A percentile compares a stretch with the other conserved stretches of the same genome.
phyloP scores from a whole-genome alignment of 2,329 filamentous ascomycete genomes.

The Drechslera avenae region DNA sequence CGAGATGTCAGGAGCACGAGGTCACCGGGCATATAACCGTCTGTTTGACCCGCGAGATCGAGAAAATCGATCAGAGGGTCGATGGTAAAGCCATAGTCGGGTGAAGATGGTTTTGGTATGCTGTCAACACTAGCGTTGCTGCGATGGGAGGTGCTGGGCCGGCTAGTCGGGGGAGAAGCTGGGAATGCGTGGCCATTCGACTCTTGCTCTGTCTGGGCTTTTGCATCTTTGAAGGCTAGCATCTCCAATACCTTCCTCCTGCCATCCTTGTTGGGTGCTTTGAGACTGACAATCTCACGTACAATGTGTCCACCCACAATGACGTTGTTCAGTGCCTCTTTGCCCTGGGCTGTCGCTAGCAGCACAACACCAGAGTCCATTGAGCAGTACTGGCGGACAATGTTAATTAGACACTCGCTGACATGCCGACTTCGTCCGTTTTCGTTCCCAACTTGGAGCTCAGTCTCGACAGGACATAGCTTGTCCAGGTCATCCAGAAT shows the following conservation, averaged over 20 bases:
- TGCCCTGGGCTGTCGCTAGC: conserved; percentile 87
- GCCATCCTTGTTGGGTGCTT: conserved; percentile 90
- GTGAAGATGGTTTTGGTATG: conserved; percentile 37
- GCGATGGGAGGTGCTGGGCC: conserved; percentile 50
- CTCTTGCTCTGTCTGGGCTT: conserved; percentile 27
- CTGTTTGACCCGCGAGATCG: conserved; percentile 89
- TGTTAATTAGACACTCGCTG: conserved; percentile 83
- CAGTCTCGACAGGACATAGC: conserved; percentile 89
- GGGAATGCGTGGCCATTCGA: conserved; percentile 41
- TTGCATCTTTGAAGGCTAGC: conserved; percentile 61
- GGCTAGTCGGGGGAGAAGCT: conserved; percentile 56
- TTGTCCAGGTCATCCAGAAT: conserved; percentile 93
- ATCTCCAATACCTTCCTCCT: conserved; percentile 82
- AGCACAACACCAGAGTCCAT: conserved; percentile 81
- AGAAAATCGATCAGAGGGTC: conserved; percentile 84
- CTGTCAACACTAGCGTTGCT: conserved; percentile 49
- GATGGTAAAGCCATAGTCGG: conserved; percentile 67
- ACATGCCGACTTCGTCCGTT: conserved; percentile 91
- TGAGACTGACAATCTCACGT: conserved; percentile 85
- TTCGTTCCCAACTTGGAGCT: conserved; percentile 90
- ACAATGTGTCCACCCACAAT: conserved; percentile 91
- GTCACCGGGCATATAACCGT: conserved; percentile 98
- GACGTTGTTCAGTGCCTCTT: conserved; percentile 89
- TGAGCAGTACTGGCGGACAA: conserved; percentile 83
- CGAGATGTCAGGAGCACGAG: conserved; percentile 82